A percentile compares a stretch with the other conserved stretches of the same genome.
phyloP scores from a whole-genome alignment of 2,329 filamentous ascomycete species.

The Ophiostoma sp. region DNA sequence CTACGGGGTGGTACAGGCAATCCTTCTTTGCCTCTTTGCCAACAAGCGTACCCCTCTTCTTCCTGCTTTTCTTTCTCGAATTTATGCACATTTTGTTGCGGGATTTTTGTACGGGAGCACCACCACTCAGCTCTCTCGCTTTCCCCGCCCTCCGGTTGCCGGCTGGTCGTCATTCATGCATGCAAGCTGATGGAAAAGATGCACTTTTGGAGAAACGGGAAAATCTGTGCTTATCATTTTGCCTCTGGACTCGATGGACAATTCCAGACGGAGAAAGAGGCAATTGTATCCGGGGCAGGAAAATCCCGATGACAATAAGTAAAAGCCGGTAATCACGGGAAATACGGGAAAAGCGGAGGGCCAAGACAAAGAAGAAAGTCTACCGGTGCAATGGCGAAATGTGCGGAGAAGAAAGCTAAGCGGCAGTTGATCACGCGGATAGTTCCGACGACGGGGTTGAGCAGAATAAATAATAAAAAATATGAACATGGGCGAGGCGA shows the following conservation, averaged over 20 bases:
- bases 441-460: background rate
- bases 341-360: background rate
- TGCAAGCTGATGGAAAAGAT: background rate
- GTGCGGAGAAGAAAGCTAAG: background rate
- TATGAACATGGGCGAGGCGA: background rate
- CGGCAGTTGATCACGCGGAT: background rate
- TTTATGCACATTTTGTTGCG: slow-evolving; percentile 1
- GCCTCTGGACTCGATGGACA: background rate
- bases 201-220: background rate
- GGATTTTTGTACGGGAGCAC: background rate
- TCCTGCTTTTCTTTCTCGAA: background rate
- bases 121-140: no score
- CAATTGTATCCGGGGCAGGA: background rate
- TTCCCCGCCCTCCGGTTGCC: background rate
- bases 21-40: background rate
- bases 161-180: background rate
- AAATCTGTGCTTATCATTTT: background rate
- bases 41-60: background rate
- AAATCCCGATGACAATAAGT: background rate
- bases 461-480: background rate
- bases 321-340: background rate
- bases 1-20: background rate
- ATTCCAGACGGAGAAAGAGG: background rate
- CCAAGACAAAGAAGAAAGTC: background rate
- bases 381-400: background rate